Conservation (phyloP, 345 rosid species). For the thale cress (Arabidopsis thaliana) region DNA sequence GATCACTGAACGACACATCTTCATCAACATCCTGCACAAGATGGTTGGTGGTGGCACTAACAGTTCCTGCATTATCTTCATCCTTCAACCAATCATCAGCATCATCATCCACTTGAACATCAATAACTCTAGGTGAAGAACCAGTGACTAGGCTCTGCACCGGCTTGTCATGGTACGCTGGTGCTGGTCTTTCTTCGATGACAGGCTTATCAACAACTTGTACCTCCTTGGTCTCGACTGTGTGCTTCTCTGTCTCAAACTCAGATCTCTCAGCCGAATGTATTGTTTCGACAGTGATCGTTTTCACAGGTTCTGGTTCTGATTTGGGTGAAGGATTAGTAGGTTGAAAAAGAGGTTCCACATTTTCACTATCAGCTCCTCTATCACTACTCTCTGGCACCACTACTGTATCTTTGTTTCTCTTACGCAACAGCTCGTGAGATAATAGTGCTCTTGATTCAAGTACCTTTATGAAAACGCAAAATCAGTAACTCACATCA, state of each 20-base stretch:
- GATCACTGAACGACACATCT: constrained; percentile 94
- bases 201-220: constrained; percentile 67
- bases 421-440: constrained; percentile 72
- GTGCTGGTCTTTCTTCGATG: constrained; percentile 59
- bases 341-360: constrained; percentile 42
- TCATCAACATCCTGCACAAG: constrained; percentile 75
- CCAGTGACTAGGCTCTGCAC: constrained; percentile 45
- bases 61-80: constrained; percentile 60
- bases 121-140: constrained; percentile 48
- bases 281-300: constrained; percentile 34
- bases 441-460: constrained; percentile 84
- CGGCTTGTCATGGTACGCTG: constrained; percentile 12
- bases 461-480: constrained; percentile 52
- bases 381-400: constrained; percentile 52
- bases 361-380: constrained; percentile 6
- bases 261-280: constrained; percentile 50
- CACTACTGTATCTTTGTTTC: constrained; percentile 51
- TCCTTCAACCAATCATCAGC: constrained; percentile 88
- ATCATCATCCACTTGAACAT: constrained; percentile 54
- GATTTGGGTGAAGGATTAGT: constrained; percentile 40
- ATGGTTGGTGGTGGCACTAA: constrained; percentile 45
- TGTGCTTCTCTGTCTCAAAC: constrained; percentile 67
- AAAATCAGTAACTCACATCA: constrained; percentile 10
- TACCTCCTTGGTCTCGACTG: constrained; percentile 55
- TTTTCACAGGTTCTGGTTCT: constrained; percentile 28